Evolutionary conservation across 495 filamentous ascomycete genomes (phyloP).

Genomic region (Poronia punctata): DNA sequence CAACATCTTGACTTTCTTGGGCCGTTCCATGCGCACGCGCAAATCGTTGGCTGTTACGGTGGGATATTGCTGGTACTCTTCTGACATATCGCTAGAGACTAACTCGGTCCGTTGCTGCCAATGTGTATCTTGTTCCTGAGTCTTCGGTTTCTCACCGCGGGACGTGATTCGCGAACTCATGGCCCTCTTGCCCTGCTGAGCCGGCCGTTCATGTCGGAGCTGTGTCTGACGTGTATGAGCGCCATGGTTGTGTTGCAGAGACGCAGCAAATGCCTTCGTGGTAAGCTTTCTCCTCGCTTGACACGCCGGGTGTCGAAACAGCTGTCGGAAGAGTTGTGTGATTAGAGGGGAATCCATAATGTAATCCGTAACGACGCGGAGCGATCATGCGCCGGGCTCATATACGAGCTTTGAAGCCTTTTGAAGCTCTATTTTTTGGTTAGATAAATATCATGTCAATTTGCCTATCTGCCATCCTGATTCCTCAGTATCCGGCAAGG

Average conservation of each 20-base stretch:
- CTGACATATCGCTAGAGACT: slow-evolving; percentile 64
- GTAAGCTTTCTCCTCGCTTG: slow-evolving; percentile 48
- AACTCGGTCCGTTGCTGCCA: slow-evolving; percentile 78
- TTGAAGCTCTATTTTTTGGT: slow-evolving; percentile 1
- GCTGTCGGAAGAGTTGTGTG: slow-evolving; percentile 70
- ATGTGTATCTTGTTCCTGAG: slow-evolving; percentile 38
- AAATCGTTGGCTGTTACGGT: slow-evolving; percentile 77
- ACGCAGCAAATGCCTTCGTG: slow-evolving; percentile 26
- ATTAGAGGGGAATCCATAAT: slow-evolving; percentile 79
- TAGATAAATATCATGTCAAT: too few relatives aligned
- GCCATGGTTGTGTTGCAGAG: slow-evolving; percentile 32
- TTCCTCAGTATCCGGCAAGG: too few relatives aligned
- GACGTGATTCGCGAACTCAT: slow-evolving; percentile 14
- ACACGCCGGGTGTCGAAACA: slow-evolving; percentile 70
- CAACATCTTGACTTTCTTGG: slow-evolving; percentile 89
- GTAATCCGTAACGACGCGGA: neutral
- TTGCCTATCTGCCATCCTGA: too few relatives aligned
- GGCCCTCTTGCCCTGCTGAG: slow-evolving; percentile 23
- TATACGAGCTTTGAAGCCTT: slow-evolving; percentile 3
- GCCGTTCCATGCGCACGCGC: slow-evolving; percentile 62
- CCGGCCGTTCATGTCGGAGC: slow-evolving; percentile 23
- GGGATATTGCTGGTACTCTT: slow-evolving; percentile 74
- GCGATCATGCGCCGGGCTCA: slow-evolving; percentile 4
- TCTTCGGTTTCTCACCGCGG: slow-evolving; percentile 12
- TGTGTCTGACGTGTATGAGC: slow-evolving; percentile 17